Evolutionary conservation across 164 flowering plant species (phyloP).

Genomic region (Berberis vulgaris): DNA sequence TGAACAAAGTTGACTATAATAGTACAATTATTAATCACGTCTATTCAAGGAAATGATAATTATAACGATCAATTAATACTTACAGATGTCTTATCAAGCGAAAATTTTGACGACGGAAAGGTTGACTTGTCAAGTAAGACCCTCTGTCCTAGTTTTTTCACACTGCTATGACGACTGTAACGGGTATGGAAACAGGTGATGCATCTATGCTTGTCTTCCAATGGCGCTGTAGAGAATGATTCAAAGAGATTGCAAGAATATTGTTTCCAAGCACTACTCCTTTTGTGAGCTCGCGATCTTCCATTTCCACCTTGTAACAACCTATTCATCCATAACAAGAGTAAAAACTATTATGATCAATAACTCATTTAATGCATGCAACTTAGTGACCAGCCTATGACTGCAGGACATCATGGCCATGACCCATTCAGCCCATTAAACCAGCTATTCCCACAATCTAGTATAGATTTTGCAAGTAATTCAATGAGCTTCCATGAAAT

Average conservation of each 20-base stretch:
- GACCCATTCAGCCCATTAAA: not conserved
- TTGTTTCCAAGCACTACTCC: slow-evolving; percentile 15
- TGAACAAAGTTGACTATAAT: not conserved
- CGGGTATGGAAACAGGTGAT: slow-evolving; percentile 32
- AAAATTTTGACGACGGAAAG: slow-evolving; percentile 24
- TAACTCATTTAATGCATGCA: not conserved
- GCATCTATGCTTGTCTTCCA: slow-evolving; percentile 13
- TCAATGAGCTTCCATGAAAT: not conserved
- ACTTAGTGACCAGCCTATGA: not conserved
- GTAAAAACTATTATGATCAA: not conserved
- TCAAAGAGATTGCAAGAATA: slow-evolving; percentile 15
- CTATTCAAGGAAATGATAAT: not conserved
- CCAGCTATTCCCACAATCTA: no score
- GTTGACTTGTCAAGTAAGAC: slow-evolving; percentile 41
- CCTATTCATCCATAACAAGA: slow-evolving; percentile 18
- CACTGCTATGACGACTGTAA: slow-evolving; percentile 11
- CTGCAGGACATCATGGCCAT: not conserved
- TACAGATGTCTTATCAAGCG: slow-evolving; percentile 26
- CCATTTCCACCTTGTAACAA: slow-evolving; percentile 20
- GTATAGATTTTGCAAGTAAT: not conserved
- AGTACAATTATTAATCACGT: not conserved
- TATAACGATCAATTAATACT: slow-evolving; percentile 14
- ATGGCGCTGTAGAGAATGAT: slow-evolving; percentile 7
- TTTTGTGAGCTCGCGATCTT: slow-evolving; percentile 13
- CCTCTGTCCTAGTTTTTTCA: slow-evolving; percentile 21